Conservation (phyloP, 805 yeast genomes). For the Yamadazyma philogaea region DNA sequence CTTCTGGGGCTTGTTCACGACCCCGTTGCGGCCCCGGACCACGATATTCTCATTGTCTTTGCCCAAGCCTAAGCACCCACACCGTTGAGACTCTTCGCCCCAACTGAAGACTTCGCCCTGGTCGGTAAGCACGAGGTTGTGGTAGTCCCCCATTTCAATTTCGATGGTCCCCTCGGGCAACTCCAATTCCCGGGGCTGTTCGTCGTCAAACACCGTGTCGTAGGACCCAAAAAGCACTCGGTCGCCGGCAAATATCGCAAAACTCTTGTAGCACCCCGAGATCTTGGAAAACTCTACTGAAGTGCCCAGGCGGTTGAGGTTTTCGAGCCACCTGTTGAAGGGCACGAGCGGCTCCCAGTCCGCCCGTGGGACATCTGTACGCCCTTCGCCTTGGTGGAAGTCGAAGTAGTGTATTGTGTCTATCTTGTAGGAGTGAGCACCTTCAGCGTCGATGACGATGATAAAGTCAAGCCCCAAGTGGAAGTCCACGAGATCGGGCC, state of each 20-base stretch:
- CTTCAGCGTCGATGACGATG: slow-evolving; percentile 4
- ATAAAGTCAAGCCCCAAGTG: slow-evolving; percentile 52
- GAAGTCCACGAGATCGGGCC: slow-evolving; percentile 54
- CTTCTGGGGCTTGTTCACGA: slow-evolving; percentile 7
- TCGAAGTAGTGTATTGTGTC: slow-evolving; percentile 17
- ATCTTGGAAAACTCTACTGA: slow-evolving; percentile 45
- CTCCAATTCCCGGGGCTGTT: slow-evolving; percentile 28
- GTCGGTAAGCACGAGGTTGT: slow-evolving; percentile 57
- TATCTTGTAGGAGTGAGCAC: slow-evolving; percentile 4
- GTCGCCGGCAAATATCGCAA: slow-evolving; percentile 54
- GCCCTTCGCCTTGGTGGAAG: slow-evolving; percentile 9
- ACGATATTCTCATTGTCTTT: slow-evolving; percentile 2
- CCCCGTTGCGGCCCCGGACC: slow-evolving; percentile 15
- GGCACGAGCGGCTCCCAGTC: slow-evolving; percentile 10
- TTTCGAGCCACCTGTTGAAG: slow-evolving; percentile 24
- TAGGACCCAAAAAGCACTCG: slow-evolving; percentile 40
- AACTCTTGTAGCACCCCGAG: slow-evolving; percentile 51
- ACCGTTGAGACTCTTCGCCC: slow-evolving; percentile 61
- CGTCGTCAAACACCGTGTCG: slow-evolving; percentile 8
- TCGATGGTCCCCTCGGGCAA: slow-evolving; percentile 41
- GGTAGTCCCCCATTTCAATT: slow-evolving; percentile 71
- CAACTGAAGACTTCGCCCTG: slow-evolving; percentile 59
- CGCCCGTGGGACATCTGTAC: slow-evolving; percentile 9
- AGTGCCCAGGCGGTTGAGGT: slow-evolving; percentile 16
- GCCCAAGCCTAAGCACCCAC: slow-evolving; percentile 74